These are phyloP conservation scores for Ogataea thermomethanolica DNA, from an alignment of 805 yeast species.

Conservation along the genomic window DNA sequence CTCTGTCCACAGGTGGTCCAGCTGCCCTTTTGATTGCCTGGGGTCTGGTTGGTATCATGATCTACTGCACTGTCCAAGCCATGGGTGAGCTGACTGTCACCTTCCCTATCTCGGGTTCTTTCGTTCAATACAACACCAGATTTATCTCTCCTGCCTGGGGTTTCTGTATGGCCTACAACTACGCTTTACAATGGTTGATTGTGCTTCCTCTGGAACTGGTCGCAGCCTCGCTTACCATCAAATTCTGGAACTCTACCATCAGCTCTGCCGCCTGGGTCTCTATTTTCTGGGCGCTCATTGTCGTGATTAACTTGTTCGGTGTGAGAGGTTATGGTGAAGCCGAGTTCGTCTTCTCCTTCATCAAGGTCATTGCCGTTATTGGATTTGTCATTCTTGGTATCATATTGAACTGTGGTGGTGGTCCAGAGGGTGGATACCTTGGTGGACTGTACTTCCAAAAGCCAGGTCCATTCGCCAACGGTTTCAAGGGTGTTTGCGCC, in stretches of 20 bases:
- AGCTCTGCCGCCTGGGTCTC: conserved; percentile 56
- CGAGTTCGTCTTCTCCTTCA: conserved; percentile 52
- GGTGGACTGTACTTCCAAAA: conserved; percentile 58
- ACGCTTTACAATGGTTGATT: conserved; percentile 52
- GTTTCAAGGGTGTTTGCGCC: conserved; percentile 63
- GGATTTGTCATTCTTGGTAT: conserved; percentile 58
- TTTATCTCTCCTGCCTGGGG: conserved; percentile 58
- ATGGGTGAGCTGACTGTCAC: conserved; percentile 61
- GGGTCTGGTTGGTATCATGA: conserved; percentile 55
- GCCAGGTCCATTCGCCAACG: conserved; percentile 55
- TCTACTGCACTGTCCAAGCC: conserved; percentile 61
- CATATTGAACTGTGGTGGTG: conserved; percentile 61
- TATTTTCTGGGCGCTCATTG: conserved; percentile 49
- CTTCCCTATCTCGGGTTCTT: conserved; percentile 63
- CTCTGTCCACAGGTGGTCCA: conserved; percentile 69
- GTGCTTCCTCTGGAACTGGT: conserved; percentile 54
- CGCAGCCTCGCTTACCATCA: conserved; percentile 50
- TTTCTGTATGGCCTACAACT: conserved; percentile 60
- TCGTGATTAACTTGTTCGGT: conserved; percentile 55
- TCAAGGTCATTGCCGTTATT: conserved; percentile 54
- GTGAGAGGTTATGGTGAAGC: conserved; percentile 69
- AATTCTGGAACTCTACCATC: conserved; percentile 43
- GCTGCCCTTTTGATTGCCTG: conserved; percentile 62
- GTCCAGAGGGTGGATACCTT: conserved; percentile 51
- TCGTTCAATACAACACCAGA: conserved; percentile 57